These are phyloP conservation scores for Solanum sejunctum DNA, from an alignment of 257 asterid genomes.

Conservation along the genomic window DNA sequence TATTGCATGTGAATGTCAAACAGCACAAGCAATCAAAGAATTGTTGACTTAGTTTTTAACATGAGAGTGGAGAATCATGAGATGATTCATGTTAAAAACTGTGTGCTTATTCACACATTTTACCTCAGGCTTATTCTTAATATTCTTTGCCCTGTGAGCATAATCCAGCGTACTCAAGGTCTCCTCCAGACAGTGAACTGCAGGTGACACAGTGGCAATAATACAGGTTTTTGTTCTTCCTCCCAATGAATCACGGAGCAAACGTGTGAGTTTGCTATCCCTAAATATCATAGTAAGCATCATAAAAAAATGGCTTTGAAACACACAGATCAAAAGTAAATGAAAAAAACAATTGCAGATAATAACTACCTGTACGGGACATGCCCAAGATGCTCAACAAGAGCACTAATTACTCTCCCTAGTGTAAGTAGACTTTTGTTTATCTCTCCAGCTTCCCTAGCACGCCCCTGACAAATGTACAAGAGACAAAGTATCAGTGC, in stretches of 20 bases:
- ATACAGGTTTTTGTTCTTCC: conserved; percentile 88
- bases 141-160: conserved; percentile 84
- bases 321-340: neutral
- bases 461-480: conserved; percentile 48
- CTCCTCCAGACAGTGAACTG: conserved; percentile 91
- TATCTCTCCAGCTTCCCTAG: conserved; percentile 92
- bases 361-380: conserved; percentile 59
- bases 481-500: neutral
- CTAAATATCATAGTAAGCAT: conserved; percentile 14
- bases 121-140: conserved; percentile 90
- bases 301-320: neutral
- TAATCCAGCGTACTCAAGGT: conserved; percentile 85
- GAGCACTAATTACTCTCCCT: conserved; percentile 83
- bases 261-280: conserved; percentile 86
- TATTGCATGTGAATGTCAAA: neutral
- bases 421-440: conserved; percentile 86
- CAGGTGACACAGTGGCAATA: conserved; percentile 88
- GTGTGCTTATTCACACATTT: neutral
- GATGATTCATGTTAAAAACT: neutral
- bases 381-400: conserved; percentile 86
- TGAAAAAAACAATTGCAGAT: neutral
- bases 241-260: conserved; percentile 83
- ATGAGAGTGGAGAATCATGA: neutral
- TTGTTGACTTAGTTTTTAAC: neutral
- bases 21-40: neutral